Conservation (phyloP, 2,329 filamentous ascomycete species). For the Colletotrichum paranaense region DNA sequence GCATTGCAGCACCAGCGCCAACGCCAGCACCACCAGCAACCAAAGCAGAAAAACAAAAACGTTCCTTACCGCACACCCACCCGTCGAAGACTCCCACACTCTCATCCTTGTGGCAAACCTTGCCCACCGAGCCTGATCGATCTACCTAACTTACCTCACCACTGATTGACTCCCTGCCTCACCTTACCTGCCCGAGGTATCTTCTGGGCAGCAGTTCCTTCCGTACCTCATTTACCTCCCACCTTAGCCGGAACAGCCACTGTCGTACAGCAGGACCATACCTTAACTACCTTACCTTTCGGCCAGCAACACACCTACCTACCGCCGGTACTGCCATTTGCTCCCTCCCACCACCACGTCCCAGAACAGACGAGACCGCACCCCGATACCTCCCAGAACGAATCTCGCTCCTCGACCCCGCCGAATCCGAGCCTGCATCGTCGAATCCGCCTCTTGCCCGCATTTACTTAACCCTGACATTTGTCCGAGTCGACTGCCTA, state of each 20-base stretch:
- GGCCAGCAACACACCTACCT: constrained; percentile 5
- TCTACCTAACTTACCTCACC: constrained; percentile 5
- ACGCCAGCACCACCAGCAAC: background rate
- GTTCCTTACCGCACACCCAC: background rate
- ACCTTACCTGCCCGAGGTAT: constrained; percentile 13
- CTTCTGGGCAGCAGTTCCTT: constrained; percentile 16
- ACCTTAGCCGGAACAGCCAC: constrained; percentile 28
- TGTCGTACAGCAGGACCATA: constrained; percentile 11
- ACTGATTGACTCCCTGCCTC: constrained; percentile 7
- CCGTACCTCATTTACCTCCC: constrained; percentile 15
- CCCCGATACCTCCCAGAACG: constrained; percentile 16
- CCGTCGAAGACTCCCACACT: constrained; percentile 15
- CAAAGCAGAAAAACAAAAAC: constrained; percentile 6
- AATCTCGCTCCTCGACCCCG: constrained; percentile 32
- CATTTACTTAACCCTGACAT: constrained; percentile 12
- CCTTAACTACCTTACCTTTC: background rate
- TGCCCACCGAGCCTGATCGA: constrained; percentile 10
- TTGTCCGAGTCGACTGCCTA: constrained; percentile 23
- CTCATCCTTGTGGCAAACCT: constrained; percentile 34
- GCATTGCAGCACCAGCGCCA: background rate
- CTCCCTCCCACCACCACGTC: constrained; percentile 1
- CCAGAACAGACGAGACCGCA: constrained; percentile 18
- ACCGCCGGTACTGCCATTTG: constrained; percentile 18
- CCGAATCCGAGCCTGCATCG: constrained; percentile 34
- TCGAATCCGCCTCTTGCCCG: constrained; percentile 32